phyloP scores from a whole-genome alignment of 129 eudicot species.

The Arctium lappa region DNA sequence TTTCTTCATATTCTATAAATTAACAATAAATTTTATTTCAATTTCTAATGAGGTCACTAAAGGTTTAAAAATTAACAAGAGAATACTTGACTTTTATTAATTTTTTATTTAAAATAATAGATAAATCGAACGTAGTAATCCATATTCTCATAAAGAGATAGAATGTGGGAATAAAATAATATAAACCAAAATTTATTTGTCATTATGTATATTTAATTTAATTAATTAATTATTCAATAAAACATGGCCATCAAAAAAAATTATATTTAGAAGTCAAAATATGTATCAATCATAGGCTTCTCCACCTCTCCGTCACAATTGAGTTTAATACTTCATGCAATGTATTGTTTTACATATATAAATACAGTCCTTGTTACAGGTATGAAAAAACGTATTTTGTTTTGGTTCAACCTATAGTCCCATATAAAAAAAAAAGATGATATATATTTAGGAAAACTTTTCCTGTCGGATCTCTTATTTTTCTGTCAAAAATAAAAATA shows the following conservation, averaged over 20 bases:
- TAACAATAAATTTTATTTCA: neutral
- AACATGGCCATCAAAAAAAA: neutral
- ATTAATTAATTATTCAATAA: neutral
- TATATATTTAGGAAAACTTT: too few relatives aligned
- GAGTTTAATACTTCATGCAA: constrained; percentile 3
- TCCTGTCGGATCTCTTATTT: too few relatives aligned
- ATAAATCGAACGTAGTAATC: neutral
- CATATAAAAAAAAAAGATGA: too few relatives aligned
- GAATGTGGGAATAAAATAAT: neutral
- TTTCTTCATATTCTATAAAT: too few relatives aligned
- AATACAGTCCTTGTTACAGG: too few relatives aligned
- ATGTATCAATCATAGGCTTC: neutral
- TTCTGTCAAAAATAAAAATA: too few relatives aligned
- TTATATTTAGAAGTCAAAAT: constrained; percentile 19
- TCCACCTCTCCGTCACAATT: constrained; percentile 23
- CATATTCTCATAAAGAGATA: neutral
- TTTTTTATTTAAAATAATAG: neutral
- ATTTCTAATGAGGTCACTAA: neutral
- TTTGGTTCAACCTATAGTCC: too few relatives aligned
- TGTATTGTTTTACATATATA: too few relatives aligned
- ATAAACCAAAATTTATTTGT: neutral
- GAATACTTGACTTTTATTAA: neutral
- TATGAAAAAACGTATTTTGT: too few relatives aligned
- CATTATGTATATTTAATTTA: neutral
- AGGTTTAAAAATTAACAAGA: neutral